Evolutionary conservation across 31 red algal species (phyloP), one percentile per base, ranked within the genome.

Genomic region (Endocladia muricata): DNA sequence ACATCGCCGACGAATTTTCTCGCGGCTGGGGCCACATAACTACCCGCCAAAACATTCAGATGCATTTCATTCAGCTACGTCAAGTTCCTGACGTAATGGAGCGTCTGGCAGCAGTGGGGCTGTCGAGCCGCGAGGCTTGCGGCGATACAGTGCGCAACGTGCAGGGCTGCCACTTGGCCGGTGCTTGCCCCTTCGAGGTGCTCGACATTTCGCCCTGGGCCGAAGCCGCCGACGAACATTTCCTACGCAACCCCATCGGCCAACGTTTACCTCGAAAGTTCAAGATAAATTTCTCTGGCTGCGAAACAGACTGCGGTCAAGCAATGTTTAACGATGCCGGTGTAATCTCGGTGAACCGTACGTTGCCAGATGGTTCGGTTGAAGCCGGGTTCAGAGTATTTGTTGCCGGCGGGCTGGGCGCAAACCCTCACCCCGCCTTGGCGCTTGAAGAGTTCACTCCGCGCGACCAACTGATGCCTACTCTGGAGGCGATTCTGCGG

Each of bases 41-140:
- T 37, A 71, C 67, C 9, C 67, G 67, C 36, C 67, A 71, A 37
- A 71, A 71, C 26, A 52, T 71, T 41, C 67, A 71, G 38, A 21
- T 52, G 13, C 9, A 71, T 26, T 71, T 11, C 9, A 8, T 25
- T 11, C 7, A 71, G 38, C 38, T 71, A 11, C 13, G 51, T 9
- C 13, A 71, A 11, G 26, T 51, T 26, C 67, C 67, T 13, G 38
- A 71, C 7, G 26, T 71, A 11, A 11, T 71, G 13, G 36, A 43
- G 9, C 13, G 26, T 9, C 67, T 71, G 11, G 67, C 36, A 19
- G 30, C 9, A 7, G 67, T 71, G 7, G 67, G 26, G 30, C 9
- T 71, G 67, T 15, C 9, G 13, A 25, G 13, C 67, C 9, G 9
- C 9, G 13, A 71, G 26, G 26, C 67, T 17, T 21, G 67, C 26